These are phyloP conservation scores for Pleurostoma richardsiae DNA, from an alignment of 2,329 filamentous ascomycete species.

Conservation along the genomic window DNA sequence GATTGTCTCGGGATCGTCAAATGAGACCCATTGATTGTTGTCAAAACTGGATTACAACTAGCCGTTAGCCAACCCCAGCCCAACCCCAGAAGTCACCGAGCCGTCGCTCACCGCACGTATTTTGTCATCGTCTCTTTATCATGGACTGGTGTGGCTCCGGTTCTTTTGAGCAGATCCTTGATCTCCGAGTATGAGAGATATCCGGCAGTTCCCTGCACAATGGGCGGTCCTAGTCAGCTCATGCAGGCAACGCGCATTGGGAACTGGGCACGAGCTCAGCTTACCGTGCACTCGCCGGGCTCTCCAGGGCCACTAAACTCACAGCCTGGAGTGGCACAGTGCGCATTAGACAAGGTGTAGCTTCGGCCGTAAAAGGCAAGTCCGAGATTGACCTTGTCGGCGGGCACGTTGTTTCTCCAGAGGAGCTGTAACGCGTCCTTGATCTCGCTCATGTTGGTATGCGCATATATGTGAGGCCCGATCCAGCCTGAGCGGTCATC, in stretches of 20 bases:
- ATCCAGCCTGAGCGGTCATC: not conserved
- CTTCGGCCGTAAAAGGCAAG: slow-evolving; percentile 2
- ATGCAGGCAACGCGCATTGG: too few species aligned
- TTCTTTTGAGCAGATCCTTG: too few species aligned
- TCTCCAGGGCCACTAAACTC: not conserved
- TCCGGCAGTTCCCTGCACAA: too few species aligned
- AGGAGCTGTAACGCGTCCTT: not conserved
- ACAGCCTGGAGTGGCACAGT: slow-evolving; percentile 4
- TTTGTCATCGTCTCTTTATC: too few species aligned
- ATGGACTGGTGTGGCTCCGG: too few species aligned
- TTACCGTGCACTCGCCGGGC: not conserved
- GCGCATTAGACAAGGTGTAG: not conserved
- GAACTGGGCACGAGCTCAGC: too few species aligned
- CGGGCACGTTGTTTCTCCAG: slow-evolving; percentile 1
- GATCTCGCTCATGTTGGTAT: slow-evolving; percentile 1
- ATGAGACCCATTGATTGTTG: slow-evolving; percentile 29
- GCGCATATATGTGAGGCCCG: not conserved
- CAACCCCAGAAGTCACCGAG: too few species aligned
- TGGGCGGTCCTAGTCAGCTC: too few species aligned
- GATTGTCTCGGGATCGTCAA: slow-evolving; percentile 22
- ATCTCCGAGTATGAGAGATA: too few species aligned
- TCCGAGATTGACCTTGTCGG: not conserved
- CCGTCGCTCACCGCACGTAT: too few species aligned
- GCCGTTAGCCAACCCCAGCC: too few species aligned
- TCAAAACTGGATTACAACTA: slow-evolving; percentile 1